Base-by-base conservation (phyloP, 352 stramenopile species). In the Phytophthora hybrid region DNA sequence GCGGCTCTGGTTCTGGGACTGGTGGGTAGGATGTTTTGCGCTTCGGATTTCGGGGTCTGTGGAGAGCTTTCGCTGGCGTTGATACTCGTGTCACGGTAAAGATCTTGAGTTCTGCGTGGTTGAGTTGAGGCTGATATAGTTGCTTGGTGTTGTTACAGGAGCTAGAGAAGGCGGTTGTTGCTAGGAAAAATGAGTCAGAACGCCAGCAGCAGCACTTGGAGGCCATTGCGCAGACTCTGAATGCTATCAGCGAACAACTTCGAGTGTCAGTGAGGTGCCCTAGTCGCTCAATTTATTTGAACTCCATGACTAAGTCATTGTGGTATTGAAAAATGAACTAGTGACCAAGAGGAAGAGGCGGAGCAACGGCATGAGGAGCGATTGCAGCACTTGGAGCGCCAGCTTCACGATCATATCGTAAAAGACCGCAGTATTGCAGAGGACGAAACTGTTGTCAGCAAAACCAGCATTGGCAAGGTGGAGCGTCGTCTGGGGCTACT, bases 1-100 rank as follows among this genome's bases (percentile, higher is more conserved):
- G 21, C 6, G 13, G 6, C 4, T 23, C 54, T 69, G 29, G 23
- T 6, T 47, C 6, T 55, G 8, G n/a, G n/a, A n/a, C n/a, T n/a
- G n/a, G n/a, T n/a, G n/a, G n/a, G 16, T 19, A 91, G 82, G 80
- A 86, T 1, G 79, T 91, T 41, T 63, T 91, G n/a, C 79, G 84
- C 2, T 59, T 63, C 14, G 82, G 82, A 18, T 88, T 91, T 49
- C 61, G 76, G 1, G 63, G 44, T 21, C 74, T 88, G 59, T 87
- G 80, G 65, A 34, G 37, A 10, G 66, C 63, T 19, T 52, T 84
- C 8, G 44, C 58, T 10, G 58, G 57, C 23, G 69, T 80, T 3
- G 57, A 78, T 44, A 52, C 47, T 46, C 81, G 78, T 21, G 23
- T 82, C 19, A 60, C 23, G 23, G 69, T 81, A 68, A 53, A 63